Conservation (phyloP, 768 basidiomycete genomes). For the Trametes elegans region DNA sequence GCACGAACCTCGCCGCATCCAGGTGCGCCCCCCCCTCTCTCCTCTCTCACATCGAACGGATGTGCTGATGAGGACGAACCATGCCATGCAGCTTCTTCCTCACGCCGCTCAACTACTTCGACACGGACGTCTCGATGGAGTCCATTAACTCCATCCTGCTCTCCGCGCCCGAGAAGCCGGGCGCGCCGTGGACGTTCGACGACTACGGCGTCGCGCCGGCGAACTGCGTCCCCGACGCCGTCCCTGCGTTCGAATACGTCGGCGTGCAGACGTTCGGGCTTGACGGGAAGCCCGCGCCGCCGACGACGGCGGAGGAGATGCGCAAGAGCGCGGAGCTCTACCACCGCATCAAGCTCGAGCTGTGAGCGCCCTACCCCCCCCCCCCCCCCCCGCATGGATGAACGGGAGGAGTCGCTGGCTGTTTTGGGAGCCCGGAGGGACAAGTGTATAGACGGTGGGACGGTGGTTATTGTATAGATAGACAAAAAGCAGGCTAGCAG, state of each 20-base stretch:
- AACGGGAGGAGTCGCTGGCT: too few relatives aligned
- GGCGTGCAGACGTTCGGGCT: slow-evolving; percentile 35
- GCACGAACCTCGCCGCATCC: slow-evolving; percentile 53
- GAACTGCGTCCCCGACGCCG: slow-evolving; percentile 38
- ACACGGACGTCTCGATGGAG: slow-evolving; percentile 60
- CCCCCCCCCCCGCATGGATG: too few relatives aligned
- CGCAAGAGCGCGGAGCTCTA: slow-evolving; percentile 37
- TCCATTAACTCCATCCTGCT: slow-evolving; percentile 52
- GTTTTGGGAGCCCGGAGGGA: too few relatives aligned
- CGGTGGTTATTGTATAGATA: too few relatives aligned
- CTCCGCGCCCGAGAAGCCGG: slow-evolving; percentile 35
- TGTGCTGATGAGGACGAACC: neutral
- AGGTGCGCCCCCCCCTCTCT: slow-evolving; percentile 34
- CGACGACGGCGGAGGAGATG: slow-evolving; percentile 37
- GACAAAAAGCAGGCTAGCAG: too few relatives aligned
- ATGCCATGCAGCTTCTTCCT: slow-evolving; percentile 45
- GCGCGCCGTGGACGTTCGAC: slow-evolving; percentile 41
- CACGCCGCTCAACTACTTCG: slow-evolving; percentile 64
- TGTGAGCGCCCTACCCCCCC: too few relatives aligned
- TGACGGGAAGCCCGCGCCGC: slow-evolving; percentile 32
- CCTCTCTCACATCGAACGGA: neutral
- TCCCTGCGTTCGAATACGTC: slow-evolving; percentile 39
- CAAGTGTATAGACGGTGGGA: too few relatives aligned
- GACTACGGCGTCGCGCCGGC: slow-evolving; percentile 51
- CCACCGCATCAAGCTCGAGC: slow-evolving; percentile 29